These are phyloP conservation scores for Myotisia sp. DNA, from an alignment of 2,329 filamentous ascomycete species.

Conservation along the genomic window DNA sequence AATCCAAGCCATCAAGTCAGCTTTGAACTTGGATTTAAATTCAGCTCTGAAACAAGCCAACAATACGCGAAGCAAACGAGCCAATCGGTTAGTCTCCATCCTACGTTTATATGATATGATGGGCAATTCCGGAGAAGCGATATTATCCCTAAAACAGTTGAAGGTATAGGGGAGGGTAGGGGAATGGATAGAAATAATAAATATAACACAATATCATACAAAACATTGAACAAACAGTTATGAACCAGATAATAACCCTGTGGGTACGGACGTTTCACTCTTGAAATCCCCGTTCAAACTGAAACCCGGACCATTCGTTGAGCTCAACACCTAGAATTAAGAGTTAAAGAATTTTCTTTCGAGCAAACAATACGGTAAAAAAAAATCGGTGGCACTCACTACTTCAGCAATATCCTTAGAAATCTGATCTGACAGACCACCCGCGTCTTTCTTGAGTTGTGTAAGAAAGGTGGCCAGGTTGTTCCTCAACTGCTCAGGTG, in stretches of 20 bases:
- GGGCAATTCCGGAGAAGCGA: slow-evolving; percentile 44
- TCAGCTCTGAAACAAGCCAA: slow-evolving; percentile 45
- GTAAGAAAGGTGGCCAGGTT: slow-evolving; percentile 70
- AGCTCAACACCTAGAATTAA: slow-evolving; percentile 61
- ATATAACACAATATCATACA: slow-evolving; percentile 35
- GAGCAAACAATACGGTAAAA: slow-evolving; percentile 27
- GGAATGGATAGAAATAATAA: slow-evolving; percentile 31
- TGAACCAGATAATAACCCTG: slow-evolving; percentile 31
- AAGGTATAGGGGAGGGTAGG: slow-evolving; percentile 20
- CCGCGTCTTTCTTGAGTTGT: slow-evolving; percentile 64
- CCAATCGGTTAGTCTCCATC: slow-evolving; percentile 38
- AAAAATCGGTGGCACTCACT: slow-evolving; percentile 28
- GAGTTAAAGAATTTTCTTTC: slow-evolving; percentile 53
- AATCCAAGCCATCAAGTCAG: slow-evolving; percentile 45
- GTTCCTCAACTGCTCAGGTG: slow-evolving; percentile 67
- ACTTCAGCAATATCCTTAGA: slow-evolving; percentile 61
- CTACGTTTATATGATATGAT: slow-evolving; percentile 48
- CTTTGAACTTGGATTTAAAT: slow-evolving; percentile 50
- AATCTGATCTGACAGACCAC: slow-evolving; percentile 46
- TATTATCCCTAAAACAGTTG: slow-evolving; percentile 40
- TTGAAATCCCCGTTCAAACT: slow-evolving; percentile 69
- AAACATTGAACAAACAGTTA: no score
- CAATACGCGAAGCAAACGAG: slow-evolving; percentile 18
- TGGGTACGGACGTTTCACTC: slow-evolving; percentile 44
- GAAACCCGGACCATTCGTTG: slow-evolving; percentile 74